Evolutionary conservation across 768 basidiomycete species (phyloP), one percentile per base, ranked within the genome.

Genomic region (Strobilomyces echinocephalus): DNA sequence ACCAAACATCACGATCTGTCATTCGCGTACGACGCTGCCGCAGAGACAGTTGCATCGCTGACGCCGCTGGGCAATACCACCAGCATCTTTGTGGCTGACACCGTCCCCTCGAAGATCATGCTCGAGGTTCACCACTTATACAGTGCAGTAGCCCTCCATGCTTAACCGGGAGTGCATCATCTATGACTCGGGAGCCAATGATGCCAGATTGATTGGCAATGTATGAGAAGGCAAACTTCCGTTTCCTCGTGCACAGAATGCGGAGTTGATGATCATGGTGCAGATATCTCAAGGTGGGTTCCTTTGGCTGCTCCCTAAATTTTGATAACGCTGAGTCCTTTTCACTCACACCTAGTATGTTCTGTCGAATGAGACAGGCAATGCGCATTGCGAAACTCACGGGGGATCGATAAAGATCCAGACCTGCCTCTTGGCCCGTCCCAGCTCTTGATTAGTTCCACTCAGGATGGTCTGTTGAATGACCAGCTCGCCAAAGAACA

Each of bases 131-230:
- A 77, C 57, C 75, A 75, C 56, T 75, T 71, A 55, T 78, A 76
- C 62, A 72, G 67, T 4, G 77, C 62, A 72, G 67, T 20, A 62
- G 61, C 5, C 52, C 54, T 14, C 8, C 21, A n/a, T 16, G 2
- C 41, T 36, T 43, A 24, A 3, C 16, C 5, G 28, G 43, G 71
- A 76, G 62, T 79, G 76, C 55, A 57, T 76, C 43, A 72, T 78
- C 41, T 76, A 76, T 52, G 76, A 77, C 62, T 69, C 68, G 1
- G 70, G 72, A 42, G 63, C 68, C 36, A 68, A 72, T 14, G 67
- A 73, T 38, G 79, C 79, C 5, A 70, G 75, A 39, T 64, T 81
- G 45, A 79, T 82, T 49, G 79, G 79, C 20, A 75, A 82, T 40
- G 79, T 80, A 60, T 8, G 76, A 77, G 45, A 67, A 75, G 34